phyloP scores from a whole-genome alignment of 1,139 yeast genomes.

The Candida albicans region DNA sequence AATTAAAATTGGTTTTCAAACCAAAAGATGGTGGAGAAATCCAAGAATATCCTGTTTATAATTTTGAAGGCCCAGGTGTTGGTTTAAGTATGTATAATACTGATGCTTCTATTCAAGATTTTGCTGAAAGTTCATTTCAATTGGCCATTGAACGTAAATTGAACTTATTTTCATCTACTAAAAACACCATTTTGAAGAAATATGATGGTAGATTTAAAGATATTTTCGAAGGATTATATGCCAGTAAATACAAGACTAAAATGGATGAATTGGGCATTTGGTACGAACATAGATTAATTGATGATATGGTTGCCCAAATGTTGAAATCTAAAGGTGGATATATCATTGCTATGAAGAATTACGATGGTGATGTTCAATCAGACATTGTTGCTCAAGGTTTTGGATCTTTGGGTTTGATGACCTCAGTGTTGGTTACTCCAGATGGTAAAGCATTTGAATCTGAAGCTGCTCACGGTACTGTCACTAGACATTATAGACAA shows the following conservation, averaged over 20 bases:
- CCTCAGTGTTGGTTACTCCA: constrained; percentile 89
- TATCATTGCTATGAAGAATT: constrained; percentile 92
- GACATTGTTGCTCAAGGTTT: constrained; percentile 98
- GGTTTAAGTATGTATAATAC: constrained; percentile 95
- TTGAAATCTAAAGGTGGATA: constrained; percentile 92
- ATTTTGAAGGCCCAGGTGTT: constrained; percentile 78
- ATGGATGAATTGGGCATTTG: constrained; percentile 81
- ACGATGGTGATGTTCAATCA: constrained; percentile 96
- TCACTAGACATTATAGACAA: constrained; percentile 93
- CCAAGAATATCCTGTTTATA: constrained; percentile 61
- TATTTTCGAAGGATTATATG: constrained; percentile 82
- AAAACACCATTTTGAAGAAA: constrained; percentile 88
- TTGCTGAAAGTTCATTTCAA: constrained; percentile 90
- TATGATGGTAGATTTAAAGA: constrained; percentile 96
- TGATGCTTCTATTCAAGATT: constrained; percentile 83
- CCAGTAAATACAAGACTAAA: constrained; percentile 59
- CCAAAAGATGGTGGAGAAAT: constrained; percentile 68
- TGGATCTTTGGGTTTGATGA: constrained; percentile 95
- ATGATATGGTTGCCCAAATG: constrained; percentile 99
- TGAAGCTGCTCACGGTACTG: constrained; percentile 98
- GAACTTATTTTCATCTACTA: constrained; percentile 84
- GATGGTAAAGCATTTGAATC: constrained; percentile 95
- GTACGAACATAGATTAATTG: constrained; percentile 95
- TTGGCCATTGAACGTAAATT: constrained; percentile 76
- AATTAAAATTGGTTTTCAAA: constrained; percentile 72